These are phyloP conservation scores for Tetrapisispora arboricola DNA, from an alignment of 805 yeast species.

Conservation along the genomic window DNA sequence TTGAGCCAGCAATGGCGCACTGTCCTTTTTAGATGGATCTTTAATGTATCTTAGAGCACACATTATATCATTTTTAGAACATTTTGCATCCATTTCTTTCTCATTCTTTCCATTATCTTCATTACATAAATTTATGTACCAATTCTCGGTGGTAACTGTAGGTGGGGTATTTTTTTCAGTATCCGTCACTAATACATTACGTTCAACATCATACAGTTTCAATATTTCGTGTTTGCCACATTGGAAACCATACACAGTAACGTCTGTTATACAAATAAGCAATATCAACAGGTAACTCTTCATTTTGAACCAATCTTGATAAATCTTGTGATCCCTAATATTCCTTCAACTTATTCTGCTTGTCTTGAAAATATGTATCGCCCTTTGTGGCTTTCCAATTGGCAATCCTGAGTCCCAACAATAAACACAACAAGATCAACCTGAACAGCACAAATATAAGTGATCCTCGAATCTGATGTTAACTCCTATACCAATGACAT, in stretches of 20 bases:
- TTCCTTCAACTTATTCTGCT: too few relatives aligned
- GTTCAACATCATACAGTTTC: slow-evolving; percentile 16
- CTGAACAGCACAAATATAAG: too few relatives aligned
- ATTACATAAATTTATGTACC: slow-evolving; percentile 69
- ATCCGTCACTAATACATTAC: slow-evolving; percentile 24
- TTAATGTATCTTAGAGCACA: slow-evolving; percentile 62
- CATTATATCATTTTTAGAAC: slow-evolving; percentile 63
- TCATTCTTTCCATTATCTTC: slow-evolving; percentile 26
- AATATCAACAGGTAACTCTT: neutral
- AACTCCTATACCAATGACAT: too few relatives aligned
- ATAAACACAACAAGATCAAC: too few relatives aligned
- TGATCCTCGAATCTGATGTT: too few relatives aligned
- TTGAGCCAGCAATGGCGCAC: slow-evolving; percentile 40
- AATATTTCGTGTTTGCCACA: slow-evolving; percentile 19
- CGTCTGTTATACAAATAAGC: neutral
- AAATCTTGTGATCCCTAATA: too few relatives aligned
- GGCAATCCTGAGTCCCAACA: too few relatives aligned
- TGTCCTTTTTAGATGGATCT: slow-evolving; percentile 32
- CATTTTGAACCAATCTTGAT: too few relatives aligned
- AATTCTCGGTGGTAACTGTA: slow-evolving; percentile 45
- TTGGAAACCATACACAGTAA: slow-evolving; percentile 1
- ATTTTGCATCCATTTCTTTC: slow-evolving; percentile 31
- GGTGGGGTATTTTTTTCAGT: slow-evolving; percentile 67
- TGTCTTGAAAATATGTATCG: too few relatives aligned
- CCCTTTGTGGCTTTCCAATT: too few relatives aligned